Conservation (phyloP, 805 yeast species). For the Yamadazyma scolyti region DNA sequence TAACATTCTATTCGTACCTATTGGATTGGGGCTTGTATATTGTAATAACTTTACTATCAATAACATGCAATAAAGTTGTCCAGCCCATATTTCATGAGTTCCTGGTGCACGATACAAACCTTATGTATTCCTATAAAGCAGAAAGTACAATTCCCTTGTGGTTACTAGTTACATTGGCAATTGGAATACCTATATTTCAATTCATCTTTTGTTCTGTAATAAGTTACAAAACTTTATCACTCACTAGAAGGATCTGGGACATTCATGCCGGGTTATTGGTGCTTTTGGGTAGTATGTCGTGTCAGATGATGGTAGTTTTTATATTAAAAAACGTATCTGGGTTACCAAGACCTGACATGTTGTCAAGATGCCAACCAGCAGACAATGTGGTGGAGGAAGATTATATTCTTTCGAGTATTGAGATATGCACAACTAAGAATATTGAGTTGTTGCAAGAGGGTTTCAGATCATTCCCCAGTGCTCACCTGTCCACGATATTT, state of each 20-base stretch:
- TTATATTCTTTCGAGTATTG: conserved; percentile 13
- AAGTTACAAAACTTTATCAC: conserved; percentile 5
- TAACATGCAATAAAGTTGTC: conserved; percentile 26
- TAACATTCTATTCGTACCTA: conserved; percentile 15
- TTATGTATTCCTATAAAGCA: conserved; percentile 31
- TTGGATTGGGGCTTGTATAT: conserved; percentile 19
- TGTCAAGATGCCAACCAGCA: conserved; percentile 20
- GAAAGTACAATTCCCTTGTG: conserved; percentile 34
- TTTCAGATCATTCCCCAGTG: conserved; percentile 26
- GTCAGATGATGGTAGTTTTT: conserved; percentile 36
- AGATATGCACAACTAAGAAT: conserved; percentile 14
- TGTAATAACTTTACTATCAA: conserved; percentile 15
- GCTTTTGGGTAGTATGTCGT: conserved; percentile 32
- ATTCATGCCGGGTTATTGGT: conserved; percentile 32
- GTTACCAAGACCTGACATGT: conserved; percentile 24
- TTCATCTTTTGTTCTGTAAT: conserved; percentile 16
- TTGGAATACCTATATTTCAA: conserved; percentile 29
- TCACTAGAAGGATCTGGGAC: conserved; percentile 36
- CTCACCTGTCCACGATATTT: conserved; percentile 26
- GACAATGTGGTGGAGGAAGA: conserved; percentile 2
- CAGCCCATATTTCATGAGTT: conserved; percentile 42
- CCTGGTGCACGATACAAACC: conserved; percentile 24
- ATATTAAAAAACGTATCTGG: conserved; percentile 25
- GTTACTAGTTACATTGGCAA: conserved; percentile 22
- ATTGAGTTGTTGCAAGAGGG: conserved; percentile 18